Base-by-base conservation (phyloP, 1,284 basidiomycete species). In the Filobasidium uniguttulatum region DNA sequence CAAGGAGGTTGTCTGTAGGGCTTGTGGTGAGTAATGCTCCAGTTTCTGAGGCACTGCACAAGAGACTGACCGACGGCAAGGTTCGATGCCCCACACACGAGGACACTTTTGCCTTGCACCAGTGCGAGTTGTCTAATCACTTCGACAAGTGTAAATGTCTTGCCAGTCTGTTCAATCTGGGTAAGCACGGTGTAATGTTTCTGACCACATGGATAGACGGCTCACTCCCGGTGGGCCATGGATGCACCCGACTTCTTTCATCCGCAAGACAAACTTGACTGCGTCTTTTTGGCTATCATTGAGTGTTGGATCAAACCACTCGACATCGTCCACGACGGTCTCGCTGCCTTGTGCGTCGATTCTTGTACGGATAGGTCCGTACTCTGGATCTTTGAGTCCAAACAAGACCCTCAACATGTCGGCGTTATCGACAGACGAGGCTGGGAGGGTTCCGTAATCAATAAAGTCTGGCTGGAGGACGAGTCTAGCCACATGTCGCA, bases 51-150 rank as follows among this genome's bases (percentile, higher is more conserved):
- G n/a, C 12, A 20, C 45, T 8, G 7, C 26, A 31, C 9, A 20
- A 17, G 1, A 10, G 8, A 55, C 61, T 67, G 64, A 64, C 74
- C 74, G 1, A 93, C 86, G 1, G 89, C 83, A 47, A 94, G 72
- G 59, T 94, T 94, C 3, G 85, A 89, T 3, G 88, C 88, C 19
- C 88, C 89, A 56, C 88, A 91, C 2, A 94, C 81, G 15, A 94
- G 77, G 1, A 94, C 67, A 3, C 69, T 61, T 46, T 72, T 66
- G 26, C 62, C 62, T 61, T 50, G 77, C 71, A 48, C 50, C n/a
- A 53, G 31, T 0, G 66, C 60, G 14, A 63, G 50, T 61, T 94
- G 89, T 28, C 84, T 79, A 52, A 93, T 85, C 47, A 91, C 77
- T 63, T 94, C 89, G 33, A 93, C 81, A 9, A 94, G 74, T 0